Evolutionary conservation across 768 basidiomycete species (phyloP), one percentile per base, ranked within the genome.

Genomic region (Auriscalpium vulgare): DNA sequence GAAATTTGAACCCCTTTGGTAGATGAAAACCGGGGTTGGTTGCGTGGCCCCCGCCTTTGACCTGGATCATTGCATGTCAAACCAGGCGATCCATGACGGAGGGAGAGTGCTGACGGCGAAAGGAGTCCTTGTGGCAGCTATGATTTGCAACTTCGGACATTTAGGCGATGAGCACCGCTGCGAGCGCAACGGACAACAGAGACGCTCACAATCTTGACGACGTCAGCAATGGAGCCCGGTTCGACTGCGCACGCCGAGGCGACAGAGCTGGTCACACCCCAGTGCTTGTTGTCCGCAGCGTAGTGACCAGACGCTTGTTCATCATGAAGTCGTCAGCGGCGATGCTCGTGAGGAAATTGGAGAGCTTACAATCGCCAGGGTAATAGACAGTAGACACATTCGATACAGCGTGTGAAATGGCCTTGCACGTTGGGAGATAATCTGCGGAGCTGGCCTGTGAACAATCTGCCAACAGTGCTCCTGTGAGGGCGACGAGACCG

Each of bases 31-130:
- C 64, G 1, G 54, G 58, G 23, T 63, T 64, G 4, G 53, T 60
- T 1, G 63, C 9, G 40, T 68, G 67, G 6, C 67, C 67, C 4
- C 67, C 67, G 8, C 64, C 61, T 40, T 68, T 68, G 40, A 63
- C 58, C 55, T 38, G 6, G 5, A 29, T 29, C 29, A 7, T 29
- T 29, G 29, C 4, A 5, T 29, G 29, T 29, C 29, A 29, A 29
- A 29, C 29, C 29, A 29, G 4, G 29, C 35, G 63, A 56, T 23
- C 11, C 36, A 36, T 34, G 48, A 5, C 23, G n/a, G 11, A 13
- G 17, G 17, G 17, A 14, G 23, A 19, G 21, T 4, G 21, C 23
- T 11, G 4, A 48, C 29, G 5, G 60, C 60, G 45, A 59, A 50
- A 11, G 59, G 59, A 6, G 57, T 58, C n/a, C 53, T 57, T 10